These are phyloP conservation scores for Phytophthora meadii DNA, from an alignment of 352 stramenopile genomes.

Conservation along the genomic window DNA sequence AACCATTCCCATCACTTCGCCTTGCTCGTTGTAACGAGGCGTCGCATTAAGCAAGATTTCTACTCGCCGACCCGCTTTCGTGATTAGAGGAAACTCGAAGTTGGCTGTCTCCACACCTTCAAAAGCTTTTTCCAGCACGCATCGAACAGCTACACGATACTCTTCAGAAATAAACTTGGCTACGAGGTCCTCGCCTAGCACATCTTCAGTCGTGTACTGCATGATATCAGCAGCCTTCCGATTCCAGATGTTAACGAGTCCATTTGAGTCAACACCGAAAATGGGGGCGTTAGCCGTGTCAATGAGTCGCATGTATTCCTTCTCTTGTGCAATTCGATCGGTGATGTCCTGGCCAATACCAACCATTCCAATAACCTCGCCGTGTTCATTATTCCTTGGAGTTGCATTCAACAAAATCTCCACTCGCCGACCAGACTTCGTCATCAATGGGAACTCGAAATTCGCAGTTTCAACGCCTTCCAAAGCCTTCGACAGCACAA, in stretches of 20 bases:
- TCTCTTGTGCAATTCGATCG: conserved; percentile 67
- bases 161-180: conserved; percentile 77
- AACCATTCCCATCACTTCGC: conserved; percentile 78
- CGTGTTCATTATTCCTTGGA: conserved; percentile 59
- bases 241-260: conserved; percentile 86
- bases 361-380: conserved; percentile 69
- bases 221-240: conserved; percentile 79
- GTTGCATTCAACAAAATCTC: conserved; percentile 84
- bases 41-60: conserved; percentile 78
- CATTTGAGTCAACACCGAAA: conserved; percentile 67
- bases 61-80: conserved; percentile 58
- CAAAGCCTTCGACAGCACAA: conserved; percentile 54
- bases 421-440: conserved; percentile 68
- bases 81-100: conserved; percentile 66
- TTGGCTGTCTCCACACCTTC: conserved; percentile 56
- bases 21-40: conserved; percentile 70
- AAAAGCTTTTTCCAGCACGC: conserved; percentile 58
- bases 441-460: conserved; percentile 82
- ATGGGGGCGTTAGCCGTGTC: conserved; percentile 88
- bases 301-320: conserved; percentile 82
- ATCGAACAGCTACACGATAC: conserved; percentile 52
- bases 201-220: conserved; percentile 71
- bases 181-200: conserved; percentile 68
- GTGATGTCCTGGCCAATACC: conserved; percentile 77
- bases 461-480: conserved; percentile 60